Evolutionary conservation across 148 eudicot genomes (phyloP).

Genomic region (Rheum nobile): DNA sequence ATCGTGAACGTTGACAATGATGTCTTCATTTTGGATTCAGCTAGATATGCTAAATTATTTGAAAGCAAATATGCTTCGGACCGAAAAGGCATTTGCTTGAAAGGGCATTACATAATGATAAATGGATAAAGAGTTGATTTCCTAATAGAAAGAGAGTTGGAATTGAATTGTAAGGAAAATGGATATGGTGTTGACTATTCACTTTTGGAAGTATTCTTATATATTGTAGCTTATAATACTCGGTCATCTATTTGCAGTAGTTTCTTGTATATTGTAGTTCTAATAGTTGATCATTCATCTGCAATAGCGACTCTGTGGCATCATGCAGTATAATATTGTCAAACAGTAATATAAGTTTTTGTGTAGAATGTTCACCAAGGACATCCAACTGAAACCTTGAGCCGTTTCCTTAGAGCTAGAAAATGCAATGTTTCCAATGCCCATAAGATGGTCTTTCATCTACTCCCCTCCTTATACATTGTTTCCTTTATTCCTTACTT

Average conservation of each 20-base stretch:
- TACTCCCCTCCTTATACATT: background rate
- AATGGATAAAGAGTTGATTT: background rate
- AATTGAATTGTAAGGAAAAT: background rate
- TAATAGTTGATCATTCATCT: background rate
- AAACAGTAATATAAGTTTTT: background rate
- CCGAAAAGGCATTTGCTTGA: background rate
- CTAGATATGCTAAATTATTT: background rate
- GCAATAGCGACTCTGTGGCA: background rate
- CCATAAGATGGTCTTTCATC: conserved; percentile 36
- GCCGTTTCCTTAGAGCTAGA: conserved; percentile 52
- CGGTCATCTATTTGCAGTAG: background rate
- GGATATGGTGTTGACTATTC: background rate
- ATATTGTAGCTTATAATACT: background rate
- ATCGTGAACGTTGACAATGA: background rate
- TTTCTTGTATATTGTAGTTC: background rate
- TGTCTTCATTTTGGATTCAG: background rate
- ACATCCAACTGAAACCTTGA: conserved; percentile 32
- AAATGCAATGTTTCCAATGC: conserved; percentile 49
- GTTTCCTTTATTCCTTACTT: background rate
- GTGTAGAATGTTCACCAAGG: conserved; percentile 64
- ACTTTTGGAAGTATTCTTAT: background rate
- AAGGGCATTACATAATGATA: background rate
- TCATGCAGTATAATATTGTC: background rate
- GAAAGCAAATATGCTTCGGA: background rate
- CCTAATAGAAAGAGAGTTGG: background rate